phyloP scores from a whole-genome alignment of 139 green algal species.

The Parachlorella kessleri region DNA sequence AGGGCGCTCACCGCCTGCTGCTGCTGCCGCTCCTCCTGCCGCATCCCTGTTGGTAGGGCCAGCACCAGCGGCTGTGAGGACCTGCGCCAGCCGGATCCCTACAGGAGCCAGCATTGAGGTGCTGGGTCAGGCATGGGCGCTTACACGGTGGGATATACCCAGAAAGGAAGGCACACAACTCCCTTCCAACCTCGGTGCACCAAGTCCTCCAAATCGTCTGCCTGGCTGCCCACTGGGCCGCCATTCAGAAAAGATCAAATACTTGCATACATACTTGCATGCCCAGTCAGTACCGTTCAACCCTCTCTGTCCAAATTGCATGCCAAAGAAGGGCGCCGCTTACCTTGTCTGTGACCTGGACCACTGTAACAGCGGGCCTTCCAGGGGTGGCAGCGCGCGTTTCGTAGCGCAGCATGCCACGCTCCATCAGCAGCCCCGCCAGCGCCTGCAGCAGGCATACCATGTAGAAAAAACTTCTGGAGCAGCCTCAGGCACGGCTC shows the following conservation, averaged over 20 bases:
- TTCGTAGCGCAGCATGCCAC: neutral
- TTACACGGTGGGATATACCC: too few relatives aligned
- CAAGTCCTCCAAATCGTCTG: too few relatives aligned
- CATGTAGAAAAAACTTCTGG: neutral
- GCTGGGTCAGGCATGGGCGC: too few relatives aligned
- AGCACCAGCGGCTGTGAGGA: neutral
- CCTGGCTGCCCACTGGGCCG: too few relatives aligned
- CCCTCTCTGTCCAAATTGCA: too few relatives aligned
- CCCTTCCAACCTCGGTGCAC: too few relatives aligned
- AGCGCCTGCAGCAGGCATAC: slow-evolving; percentile 15
- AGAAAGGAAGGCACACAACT: too few relatives aligned
- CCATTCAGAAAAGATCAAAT: too few relatives aligned
- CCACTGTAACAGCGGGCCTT: slow-evolving; percentile 5
- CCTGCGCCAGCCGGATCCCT: neutral
- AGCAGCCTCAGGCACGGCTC: neutral
- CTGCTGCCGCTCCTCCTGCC: neutral
- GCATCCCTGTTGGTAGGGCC: neutral
- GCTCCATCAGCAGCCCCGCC: slow-evolving; percentile 19
- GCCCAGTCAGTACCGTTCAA: too few relatives aligned
- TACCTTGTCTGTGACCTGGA: slow-evolving; percentile 11
- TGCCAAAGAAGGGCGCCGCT: too few relatives aligned
- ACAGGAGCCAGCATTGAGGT: too few relatives aligned
- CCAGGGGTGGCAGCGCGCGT: neutral
- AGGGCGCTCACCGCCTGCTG: neutral
- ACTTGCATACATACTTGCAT: too few relatives aligned